Base-by-base conservation (phyloP, 2,329 filamentous ascomycete genomes). In the Stenocarpella maydis region DNA sequence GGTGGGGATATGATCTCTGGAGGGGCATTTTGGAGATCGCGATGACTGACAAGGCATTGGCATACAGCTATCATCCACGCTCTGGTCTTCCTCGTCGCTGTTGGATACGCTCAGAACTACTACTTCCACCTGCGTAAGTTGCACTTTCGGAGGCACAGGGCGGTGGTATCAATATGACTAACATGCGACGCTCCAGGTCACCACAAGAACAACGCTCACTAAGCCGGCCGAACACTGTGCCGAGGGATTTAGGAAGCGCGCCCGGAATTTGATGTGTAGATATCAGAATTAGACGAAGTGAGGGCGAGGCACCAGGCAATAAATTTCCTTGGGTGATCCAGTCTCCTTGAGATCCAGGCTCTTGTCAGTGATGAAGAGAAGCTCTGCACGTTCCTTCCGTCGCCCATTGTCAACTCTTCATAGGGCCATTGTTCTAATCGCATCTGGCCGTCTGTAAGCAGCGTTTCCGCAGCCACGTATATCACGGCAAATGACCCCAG, bases 201-300 rank as follows among this genome's bases (percentile, higher is more conserved):
- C 90, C 95, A 98, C 92, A 99, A 99, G 93, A 98, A 99, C 92
- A 97, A 99, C 84, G 93, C 94, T 78, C 96, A 99, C 88, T 99
- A 97, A 86, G 80, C 71, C 70, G 72, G 50, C 31, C 26, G 37
- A 21, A 28, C 41, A 43, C 43, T 49, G 41, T 37, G 50, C 43
- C 50, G 67, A 52, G 67, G 63, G 65, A 47, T 54, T n/a, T 66
- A 67, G 72, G 71, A 70, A 49, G 55, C 47, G 19, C 39, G 41
- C 54, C 39, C 37, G 50, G 41, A 28, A 49, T 52, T 43, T 64
- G 61, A 63, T 41, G 39, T 69, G 69, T 71, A 71, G 63, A 71
- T 69, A 65, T 47, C 63, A 55, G 55, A 45, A 60, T 41, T 71
- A 71, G 71, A 71, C 19, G 55, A 63, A 67, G 55, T 68, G 64